Percentiles rank a stretch among this genome's conserved stretches.
Conservation (phyloP, 768 basidiomycete genomes). For the Tephrocybe rancida region DNA sequence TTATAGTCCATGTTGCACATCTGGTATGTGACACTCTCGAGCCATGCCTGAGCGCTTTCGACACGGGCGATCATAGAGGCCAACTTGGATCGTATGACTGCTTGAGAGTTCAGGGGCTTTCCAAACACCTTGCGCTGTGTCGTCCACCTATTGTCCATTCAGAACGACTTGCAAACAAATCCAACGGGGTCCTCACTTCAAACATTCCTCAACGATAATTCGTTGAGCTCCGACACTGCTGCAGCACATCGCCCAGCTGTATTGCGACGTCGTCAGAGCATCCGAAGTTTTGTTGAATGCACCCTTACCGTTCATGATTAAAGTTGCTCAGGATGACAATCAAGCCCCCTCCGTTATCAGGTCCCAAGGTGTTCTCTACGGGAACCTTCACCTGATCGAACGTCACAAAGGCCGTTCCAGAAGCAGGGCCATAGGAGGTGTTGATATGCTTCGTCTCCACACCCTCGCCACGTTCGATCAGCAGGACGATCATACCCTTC, state of each 20-base stretch:
- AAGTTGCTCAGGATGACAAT: slow-evolving; percentile 64
- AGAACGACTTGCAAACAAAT: not conserved
- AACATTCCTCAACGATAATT: slow-evolving; percentile 69
- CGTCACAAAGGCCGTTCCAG: slow-evolving; percentile 45
- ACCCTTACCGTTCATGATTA: slow-evolving; percentile 78
- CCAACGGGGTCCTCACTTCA: slow-evolving; percentile 48
- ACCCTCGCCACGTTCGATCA: slow-evolving; percentile 21
- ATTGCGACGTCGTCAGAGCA: slow-evolving; percentile 19
- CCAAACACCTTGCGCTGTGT: slow-evolving; percentile 81
- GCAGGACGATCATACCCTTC: slow-evolving; percentile 28
- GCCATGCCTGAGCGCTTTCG: slow-evolving; percentile 83
- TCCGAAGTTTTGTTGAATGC: not conserved
- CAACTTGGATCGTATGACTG: slow-evolving; percentile 78
- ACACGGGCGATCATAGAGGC: slow-evolving; percentile 81
- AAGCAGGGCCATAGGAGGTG: slow-evolving; percentile 58
- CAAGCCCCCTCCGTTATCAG: slow-evolving; percentile 49
- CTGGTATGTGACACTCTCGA: slow-evolving; percentile 86
- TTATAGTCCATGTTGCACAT: slow-evolving; percentile 87
- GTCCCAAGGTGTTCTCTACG: slow-evolving; percentile 65
- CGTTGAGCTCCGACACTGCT: slow-evolving; percentile 58
- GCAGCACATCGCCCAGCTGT: slow-evolving; percentile 69
- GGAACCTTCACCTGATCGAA: slow-evolving; percentile 34
- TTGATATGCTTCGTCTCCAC: slow-evolving; percentile 20
- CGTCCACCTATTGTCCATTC: slow-evolving; percentile 54
- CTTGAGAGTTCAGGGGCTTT: slow-evolving; percentile 64